Evolutionary conservation across 1,284 basidiomycete genomes (phyloP).

Genomic region (Rhodotorula sp.): DNA sequence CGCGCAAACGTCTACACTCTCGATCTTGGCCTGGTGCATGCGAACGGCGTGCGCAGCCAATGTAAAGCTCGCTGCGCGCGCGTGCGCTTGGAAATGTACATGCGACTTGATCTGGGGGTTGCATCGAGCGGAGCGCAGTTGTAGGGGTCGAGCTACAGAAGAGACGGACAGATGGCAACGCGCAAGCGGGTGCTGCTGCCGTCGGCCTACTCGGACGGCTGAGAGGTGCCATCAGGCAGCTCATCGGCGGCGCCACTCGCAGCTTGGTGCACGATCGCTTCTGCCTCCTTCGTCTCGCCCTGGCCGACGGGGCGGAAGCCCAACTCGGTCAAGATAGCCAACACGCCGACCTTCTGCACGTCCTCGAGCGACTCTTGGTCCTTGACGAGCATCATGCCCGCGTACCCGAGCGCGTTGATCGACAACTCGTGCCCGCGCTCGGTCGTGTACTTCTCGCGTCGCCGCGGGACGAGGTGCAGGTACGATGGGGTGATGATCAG

Average conservation of each 20-base stretch:
- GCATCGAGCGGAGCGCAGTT: background rate
- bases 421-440: slow-evolving; percentile 13
- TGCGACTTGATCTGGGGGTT: no score
- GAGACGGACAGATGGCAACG: background rate
- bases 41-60: no score
- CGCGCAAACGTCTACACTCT: no score
- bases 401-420: slow-evolving; percentile 42
- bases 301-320: slow-evolving; percentile 54
- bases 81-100: no score
- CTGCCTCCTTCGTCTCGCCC: slow-evolving; percentile 49
- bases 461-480: slow-evolving; percentile 41
- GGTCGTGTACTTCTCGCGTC: slow-evolving; percentile 25
- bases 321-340: slow-evolving; percentile 46
- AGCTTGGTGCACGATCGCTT: background rate
- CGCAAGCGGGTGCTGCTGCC: background rate
- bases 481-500: slow-evolving; percentile 41
- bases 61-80: no score
- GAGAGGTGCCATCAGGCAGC: background rate
- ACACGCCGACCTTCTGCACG: slow-evolving; percentile 44
- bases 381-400: slow-evolving; percentile 44
- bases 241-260: background rate
- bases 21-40: no score
- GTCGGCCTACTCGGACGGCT: background rate
- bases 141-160: background rate
- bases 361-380: slow-evolving; percentile 27